phyloP scores from a whole-genome alignment of 257 asterid species.

The Cynanchum wilfordii region DNA sequence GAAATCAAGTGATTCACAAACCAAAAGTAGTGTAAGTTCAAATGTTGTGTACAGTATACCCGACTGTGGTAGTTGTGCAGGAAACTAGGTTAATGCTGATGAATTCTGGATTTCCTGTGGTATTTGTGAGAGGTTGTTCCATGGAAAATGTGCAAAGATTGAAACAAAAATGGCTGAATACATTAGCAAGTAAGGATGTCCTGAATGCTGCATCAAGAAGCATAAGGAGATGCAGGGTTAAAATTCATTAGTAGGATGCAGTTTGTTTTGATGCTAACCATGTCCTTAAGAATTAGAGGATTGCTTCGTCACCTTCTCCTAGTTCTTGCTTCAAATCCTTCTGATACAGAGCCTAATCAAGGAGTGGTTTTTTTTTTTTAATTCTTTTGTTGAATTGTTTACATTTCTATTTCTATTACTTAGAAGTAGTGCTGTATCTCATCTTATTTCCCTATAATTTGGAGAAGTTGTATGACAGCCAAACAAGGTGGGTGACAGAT shows the following conservation, averaged over 20 bases:
- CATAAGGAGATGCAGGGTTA: conserved; percentile 9
- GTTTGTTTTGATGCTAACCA: neutral
- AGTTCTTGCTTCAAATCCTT: neutral
- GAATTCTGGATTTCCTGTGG: conserved; percentile 40
- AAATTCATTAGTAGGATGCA: conserved; percentile 5
- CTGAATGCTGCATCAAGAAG: conserved; percentile 27
- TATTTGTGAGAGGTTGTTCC: conserved; percentile 36
- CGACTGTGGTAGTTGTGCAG: conserved; percentile 38
- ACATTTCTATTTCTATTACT: no score
- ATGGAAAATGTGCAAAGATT: conserved; percentile 35
- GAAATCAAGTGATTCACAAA: conserved; percentile 27
- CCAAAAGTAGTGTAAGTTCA: conserved; percentile 18
- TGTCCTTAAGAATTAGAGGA: neutral
- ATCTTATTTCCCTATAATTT: neutral
- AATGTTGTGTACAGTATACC: conserved; percentile 26
- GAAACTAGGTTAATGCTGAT: conserved; percentile 18
- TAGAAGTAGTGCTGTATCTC: no score
- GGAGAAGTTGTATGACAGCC: neutral
- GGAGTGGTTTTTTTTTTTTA: no score
- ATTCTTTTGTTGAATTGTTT: no score
- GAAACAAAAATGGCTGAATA: conserved; percentile 29
- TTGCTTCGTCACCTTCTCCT: neutral
- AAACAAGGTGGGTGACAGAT: neutral
- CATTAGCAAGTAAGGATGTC: conserved; percentile 31
- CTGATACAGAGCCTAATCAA: no score